Percentiles rank a stretch among this genome's conserved stretches.
Conservation (phyloP, 2,329 filamentous ascomycete genomes). For the Ascochyta viciae-villosae region DNA sequence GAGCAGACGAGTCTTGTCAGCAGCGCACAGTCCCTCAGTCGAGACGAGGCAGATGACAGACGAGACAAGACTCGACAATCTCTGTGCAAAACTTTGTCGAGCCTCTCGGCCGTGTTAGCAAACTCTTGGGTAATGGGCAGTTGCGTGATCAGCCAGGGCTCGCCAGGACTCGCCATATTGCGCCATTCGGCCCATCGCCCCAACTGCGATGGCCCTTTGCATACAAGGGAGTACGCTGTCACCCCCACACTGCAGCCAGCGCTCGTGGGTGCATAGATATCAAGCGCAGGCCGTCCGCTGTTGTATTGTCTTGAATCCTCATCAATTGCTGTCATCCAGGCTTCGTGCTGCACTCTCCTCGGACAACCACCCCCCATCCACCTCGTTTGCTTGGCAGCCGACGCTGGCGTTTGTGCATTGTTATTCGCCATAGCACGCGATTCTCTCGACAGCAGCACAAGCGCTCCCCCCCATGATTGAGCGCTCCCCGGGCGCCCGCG, state of each 20-base stretch:
- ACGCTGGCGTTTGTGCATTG: conserved; percentile 8
- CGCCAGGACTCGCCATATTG: conserved; percentile 7
- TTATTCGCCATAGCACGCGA: conserved; percentile 27
- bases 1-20: background rate
- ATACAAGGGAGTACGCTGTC: background rate
- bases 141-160: conserved; percentile 9
- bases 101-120: conserved; percentile 3
- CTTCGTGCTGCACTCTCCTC: too few relatives aligned
- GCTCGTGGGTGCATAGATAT: conserved; percentile 1
- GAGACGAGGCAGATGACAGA: background rate
- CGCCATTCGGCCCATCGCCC: conserved; percentile 11
- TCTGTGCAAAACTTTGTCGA: conserved; percentile 7
- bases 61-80: background rate
- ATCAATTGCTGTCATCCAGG: background rate
- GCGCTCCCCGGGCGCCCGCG: conserved; percentile 16
- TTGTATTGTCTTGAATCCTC: background rate
- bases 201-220: conserved; percentile 5
- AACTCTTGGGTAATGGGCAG: conserved; percentile 16
- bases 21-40: background rate
- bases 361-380: background rate
- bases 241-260: conserved; percentile 12
- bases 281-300: conserved; percentile 9
- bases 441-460: conserved; percentile 28
- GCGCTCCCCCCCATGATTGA: conserved; percentile 24
- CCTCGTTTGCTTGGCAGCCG: conserved; percentile 12